phyloP scores from a whole-genome alignment of 345 rosid genomes.

The Syzygium grande region DNA sequence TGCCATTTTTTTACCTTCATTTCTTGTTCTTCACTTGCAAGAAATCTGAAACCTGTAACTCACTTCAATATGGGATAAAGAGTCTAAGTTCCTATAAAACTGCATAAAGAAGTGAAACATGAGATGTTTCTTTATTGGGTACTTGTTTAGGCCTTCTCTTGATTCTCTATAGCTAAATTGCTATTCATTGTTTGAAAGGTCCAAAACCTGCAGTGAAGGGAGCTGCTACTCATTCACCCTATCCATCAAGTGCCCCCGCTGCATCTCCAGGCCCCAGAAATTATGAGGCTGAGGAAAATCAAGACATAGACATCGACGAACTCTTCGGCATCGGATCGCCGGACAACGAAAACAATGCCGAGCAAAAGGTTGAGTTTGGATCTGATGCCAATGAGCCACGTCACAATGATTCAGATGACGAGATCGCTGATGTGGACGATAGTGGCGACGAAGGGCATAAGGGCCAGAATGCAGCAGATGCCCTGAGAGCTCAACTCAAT shows the following conservation, averaged over 20 bases:
- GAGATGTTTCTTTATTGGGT: not conserved
- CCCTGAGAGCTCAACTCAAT: slow-evolving; percentile 79
- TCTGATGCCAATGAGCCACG: slow-evolving; percentile 7
- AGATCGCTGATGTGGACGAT: slow-evolving; percentile 88
- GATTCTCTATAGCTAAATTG: not conserved
- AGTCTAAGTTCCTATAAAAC: not conserved
- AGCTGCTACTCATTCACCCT: slow-evolving; percentile 21
- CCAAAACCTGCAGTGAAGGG: slow-evolving; percentile 20
- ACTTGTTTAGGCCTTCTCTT: not conserved
- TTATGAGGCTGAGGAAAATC: slow-evolving; percentile 59
- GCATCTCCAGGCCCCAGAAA: slow-evolving; percentile 34
- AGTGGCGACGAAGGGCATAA: slow-evolving; percentile 55
- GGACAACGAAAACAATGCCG: slow-evolving; percentile 28
- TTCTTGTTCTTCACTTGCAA: not conserved
- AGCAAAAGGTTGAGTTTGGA: slow-evolving; percentile 16
- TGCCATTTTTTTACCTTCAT: not conserved
- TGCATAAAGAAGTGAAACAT: not conserved
- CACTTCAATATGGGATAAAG: not conserved
- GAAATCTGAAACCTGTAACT: not conserved
- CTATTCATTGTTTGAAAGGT: slow-evolving; percentile 8
- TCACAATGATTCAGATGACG: slow-evolving; percentile 49
- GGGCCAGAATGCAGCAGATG: slow-evolving; percentile 91
- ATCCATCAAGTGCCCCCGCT: slow-evolving; percentile 17
- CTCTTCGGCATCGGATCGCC: slow-evolving; percentile 55
- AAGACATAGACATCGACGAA: slow-evolving; percentile 47